Evolutionary conservation across 345 rosid genomes (phyloP), one percentile per base, ranked within the genome.

Genomic region (Hypericum perforatum): DNA sequence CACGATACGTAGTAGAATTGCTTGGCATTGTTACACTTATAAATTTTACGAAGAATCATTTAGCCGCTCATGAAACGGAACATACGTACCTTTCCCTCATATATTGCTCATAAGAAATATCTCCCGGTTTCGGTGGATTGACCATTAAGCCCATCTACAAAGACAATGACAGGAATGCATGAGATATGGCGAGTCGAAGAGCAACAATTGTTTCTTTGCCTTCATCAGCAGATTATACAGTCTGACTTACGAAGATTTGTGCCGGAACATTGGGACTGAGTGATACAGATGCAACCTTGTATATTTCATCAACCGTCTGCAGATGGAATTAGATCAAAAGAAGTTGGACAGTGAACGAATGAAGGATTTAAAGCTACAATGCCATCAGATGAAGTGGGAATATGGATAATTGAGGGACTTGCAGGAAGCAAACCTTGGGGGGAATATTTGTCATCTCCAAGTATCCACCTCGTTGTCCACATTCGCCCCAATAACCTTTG

Each of bases 381-480:
- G 42, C n/a, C 53, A 9, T 61, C 46, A 57, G 16, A 50, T 41
- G 43, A 8, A 11, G 9, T n/a, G 37, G 40, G 46, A 15, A 11
- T 42, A 45, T 41, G 47, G 7, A 58, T 58, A 12, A 8, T 16
- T 52, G 53, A 52, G 0, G 45, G 14, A 1, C 7, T 41, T 45
- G 12, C 48, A 41, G 16, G 11, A 57, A 15, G 60, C 72, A 63
- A 70, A 92, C 98, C 94, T 67, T 52, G 39, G 95, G 82, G 67
- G 98, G 96, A 45, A 92, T 74, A 76, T 92, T 92, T 14, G 96
- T 88, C 96, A 88, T 88, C 81, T 92, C 96, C 70, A 92, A 88
- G 81, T 92, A 92, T 70, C 98, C 98, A 74, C 98, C 98, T 13
- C 98, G 77, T 74, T 88, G 98, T 65, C 96, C 98, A 45, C 98